Percentiles rank a stretch among this genome's conserved stretches.
These are phyloP conservation scores for Yamadazyma trypodendri DNA, from an alignment of 1,139 yeast genomes.

Conservation along the genomic window DNA sequence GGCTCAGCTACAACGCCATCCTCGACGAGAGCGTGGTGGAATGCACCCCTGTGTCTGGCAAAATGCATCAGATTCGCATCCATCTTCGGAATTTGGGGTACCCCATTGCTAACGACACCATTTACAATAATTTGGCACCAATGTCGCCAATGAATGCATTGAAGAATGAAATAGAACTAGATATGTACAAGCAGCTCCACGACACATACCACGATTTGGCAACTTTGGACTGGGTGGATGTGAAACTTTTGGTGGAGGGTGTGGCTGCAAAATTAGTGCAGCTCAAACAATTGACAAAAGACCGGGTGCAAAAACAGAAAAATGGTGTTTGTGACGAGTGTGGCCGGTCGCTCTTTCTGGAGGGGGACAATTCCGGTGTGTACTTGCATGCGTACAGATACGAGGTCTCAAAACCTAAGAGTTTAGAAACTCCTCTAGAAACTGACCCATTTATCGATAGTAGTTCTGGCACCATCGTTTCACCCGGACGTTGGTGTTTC, in stretches of 20 bases:
- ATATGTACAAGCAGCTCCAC: slow-evolving; percentile 25
- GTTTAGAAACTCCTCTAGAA: too few species aligned
- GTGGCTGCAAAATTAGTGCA: slow-evolving; percentile 9
- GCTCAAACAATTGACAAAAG: slow-evolving; percentile 13
- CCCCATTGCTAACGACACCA: slow-evolving; percentile 69
- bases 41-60: slow-evolving; percentile 70
- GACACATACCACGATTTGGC: slow-evolving; percentile 14
- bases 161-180: slow-evolving; percentile 28
- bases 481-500: too few species aligned
- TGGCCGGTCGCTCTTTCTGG: slow-evolving; percentile 32
- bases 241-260: slow-evolving; percentile 6
- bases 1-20: slow-evolving; percentile 21
- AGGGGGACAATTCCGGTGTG: slow-evolving; percentile 39
- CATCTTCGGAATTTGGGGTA: slow-evolving; percentile 64
- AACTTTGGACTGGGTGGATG: slow-evolving; percentile 4
- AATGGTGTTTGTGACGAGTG: slow-evolving; percentile 44
- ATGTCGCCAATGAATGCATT: slow-evolving; percentile 15
- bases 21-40: slow-evolving; percentile 54
- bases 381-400: slow-evolving; percentile 63
- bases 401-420: neutral
- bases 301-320: slow-evolving; percentile 17
- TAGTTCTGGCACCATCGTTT: too few species aligned
- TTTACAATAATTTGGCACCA: slow-evolving; percentile 37
- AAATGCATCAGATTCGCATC: slow-evolving; percentile 77
- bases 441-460: too few species aligned